Conservation (phyloP, 495 filamentous ascomycete genomes). For the Ascodesmis nigricans region DNA sequence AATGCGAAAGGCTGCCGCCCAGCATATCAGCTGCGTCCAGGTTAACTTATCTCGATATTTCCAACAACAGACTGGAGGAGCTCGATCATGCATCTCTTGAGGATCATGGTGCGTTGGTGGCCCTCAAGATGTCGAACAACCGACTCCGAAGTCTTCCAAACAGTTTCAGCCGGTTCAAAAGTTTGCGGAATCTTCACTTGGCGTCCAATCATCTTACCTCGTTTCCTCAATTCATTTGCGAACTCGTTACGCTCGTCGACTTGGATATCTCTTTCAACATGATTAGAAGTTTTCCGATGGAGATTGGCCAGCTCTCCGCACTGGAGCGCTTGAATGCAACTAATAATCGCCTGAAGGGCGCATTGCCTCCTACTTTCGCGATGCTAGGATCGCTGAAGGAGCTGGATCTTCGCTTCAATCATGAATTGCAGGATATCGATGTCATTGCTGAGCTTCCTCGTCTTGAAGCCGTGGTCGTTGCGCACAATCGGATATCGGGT, state of each 20-base stretch:
- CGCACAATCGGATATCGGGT: conserved; percentile 75
- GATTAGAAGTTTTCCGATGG: conserved; percentile 48
- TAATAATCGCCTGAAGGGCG: conserved; percentile 65
- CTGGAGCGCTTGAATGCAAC: conserved; percentile 86
- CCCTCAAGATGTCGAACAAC: conserved; percentile 85
- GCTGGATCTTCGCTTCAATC: conserved; percentile 81
- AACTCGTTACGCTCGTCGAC: conserved; percentile 64
- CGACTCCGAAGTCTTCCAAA: conserved; percentile 50
- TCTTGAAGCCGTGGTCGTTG: conserved; percentile 63
- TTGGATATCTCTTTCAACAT: conserved; percentile 94
- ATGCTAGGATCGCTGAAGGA: conserved; percentile 61
- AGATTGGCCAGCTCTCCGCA: conserved; percentile 51
- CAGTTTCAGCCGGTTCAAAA: conserved; percentile 57
- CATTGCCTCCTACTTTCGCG: conserved; percentile 46
- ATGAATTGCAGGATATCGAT: conserved; percentile 57
- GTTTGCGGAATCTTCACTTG: conserved; percentile 61
- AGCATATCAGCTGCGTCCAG: conserved; percentile 64
- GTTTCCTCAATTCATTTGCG: conserved; percentile 67
- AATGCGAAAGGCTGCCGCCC: conserved; percentile 63
- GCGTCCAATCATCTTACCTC: conserved; percentile 75
- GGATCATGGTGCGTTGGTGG: conserved; percentile 50
- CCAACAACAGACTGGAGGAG: conserved; percentile 76
- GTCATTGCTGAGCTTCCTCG: conserved; percentile 59
- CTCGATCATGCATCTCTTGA: conserved; percentile 63
- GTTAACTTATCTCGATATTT: conserved; percentile 76